A percentile compares a stretch with the other conserved stretches of the same genome.
Evolutionary conservation across 1,284 basidiomycete species (phyloP).

Genomic region (Leccinum variabile): DNA sequence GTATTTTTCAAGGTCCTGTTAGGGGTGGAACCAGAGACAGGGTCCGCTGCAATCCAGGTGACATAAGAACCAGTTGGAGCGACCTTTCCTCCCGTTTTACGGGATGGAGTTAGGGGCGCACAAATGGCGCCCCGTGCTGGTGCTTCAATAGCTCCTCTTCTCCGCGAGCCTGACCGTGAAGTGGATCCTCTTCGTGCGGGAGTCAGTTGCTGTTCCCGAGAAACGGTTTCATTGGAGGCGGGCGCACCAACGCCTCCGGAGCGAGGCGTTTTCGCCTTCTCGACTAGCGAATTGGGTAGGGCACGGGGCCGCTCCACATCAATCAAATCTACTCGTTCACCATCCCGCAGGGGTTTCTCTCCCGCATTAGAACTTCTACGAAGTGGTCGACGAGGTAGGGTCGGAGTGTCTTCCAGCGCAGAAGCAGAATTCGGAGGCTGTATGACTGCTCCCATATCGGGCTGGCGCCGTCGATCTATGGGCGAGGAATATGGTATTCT

Average conservation of each 20-base stretch:
- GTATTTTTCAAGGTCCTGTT: constrained; percentile 26
- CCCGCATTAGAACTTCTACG: constrained; percentile 34
- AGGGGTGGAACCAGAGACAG: constrained; percentile 18
- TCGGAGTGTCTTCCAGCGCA: constrained; percentile 29
- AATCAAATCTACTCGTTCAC: constrained; percentile 25
- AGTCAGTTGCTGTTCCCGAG: constrained; percentile 23
- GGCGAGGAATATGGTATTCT: constrained; percentile 30
- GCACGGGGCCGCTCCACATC: constrained; percentile 26
- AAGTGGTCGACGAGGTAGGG: constrained; percentile 19
- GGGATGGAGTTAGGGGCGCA: constrained; percentile 11
- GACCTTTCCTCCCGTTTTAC: constrained; percentile 26
- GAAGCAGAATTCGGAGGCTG: constrained; percentile 32
- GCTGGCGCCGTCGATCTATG: constrained; percentile 30
- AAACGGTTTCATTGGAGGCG: constrained; percentile 24
- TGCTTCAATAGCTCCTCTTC: constrained; percentile 14
- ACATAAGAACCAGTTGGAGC: constrained; percentile 27
- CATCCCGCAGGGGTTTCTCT: constrained; percentile 27
- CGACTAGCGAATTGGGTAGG: constrained; percentile 14
- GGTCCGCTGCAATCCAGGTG: constrained; percentile 29
- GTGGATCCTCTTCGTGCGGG: constrained; percentile 16
- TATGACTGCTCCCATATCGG: constrained; percentile 24
- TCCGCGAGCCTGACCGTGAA: constrained; percentile 23
- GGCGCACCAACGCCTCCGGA: constrained; percentile 16
- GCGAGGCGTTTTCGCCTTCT: constrained; percentile 23
- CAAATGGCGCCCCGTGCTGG: constrained; percentile 10